Evolutionary conservation across 768 basidiomycete genomes (phyloP).

Genomic region (Pisolithus tinctorius): DNA sequence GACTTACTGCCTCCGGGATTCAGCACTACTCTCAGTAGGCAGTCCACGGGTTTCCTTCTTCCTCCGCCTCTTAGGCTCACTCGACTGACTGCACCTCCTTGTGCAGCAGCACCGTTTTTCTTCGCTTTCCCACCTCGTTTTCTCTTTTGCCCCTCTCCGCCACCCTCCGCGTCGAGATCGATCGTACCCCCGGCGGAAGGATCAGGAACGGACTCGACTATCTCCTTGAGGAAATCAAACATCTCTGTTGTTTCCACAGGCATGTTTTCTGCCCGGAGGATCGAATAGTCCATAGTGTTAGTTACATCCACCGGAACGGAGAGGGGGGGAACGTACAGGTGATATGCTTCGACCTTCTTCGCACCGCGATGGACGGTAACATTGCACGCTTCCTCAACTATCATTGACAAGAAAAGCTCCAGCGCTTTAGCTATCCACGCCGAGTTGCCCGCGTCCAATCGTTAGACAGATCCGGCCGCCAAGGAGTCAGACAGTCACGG

Average conservation of each 20-base stretch:
- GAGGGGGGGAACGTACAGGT: slow-evolving; percentile 62
- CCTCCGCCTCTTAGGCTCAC: slow-evolving; percentile 40
- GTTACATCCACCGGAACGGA: background rate
- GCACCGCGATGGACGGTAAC: slow-evolving; percentile 73
- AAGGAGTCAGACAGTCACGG: background rate
- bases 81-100: slow-evolving; percentile 16
- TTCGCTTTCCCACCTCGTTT: slow-evolving; percentile 51
- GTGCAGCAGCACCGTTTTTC: slow-evolving; percentile 32
- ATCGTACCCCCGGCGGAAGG: slow-evolving; percentile 80
- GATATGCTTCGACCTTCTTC: slow-evolving; percentile 88
- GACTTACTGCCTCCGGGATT: slow-evolving; percentile 32
- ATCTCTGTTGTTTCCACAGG: slow-evolving; percentile 80
- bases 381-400: slow-evolving; percentile 77
- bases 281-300: background rate
- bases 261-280: slow-evolving; percentile 68
- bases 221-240: slow-evolving; percentile 92
- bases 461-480: background rate
- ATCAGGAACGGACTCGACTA: slow-evolving; percentile 81
- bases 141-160: slow-evolving; percentile 46
- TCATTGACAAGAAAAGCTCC: slow-evolving; percentile 81
- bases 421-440: slow-evolving; percentile 80
- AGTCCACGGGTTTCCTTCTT: slow-evolving; percentile 41
- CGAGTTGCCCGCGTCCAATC: background rate
- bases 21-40: slow-evolving; percentile 27
- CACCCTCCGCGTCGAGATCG: slow-evolving; percentile 54